A percentile compares a stretch with the other conserved stretches of the same genome.
Conservation (phyloP, 2,329 filamentous ascomycete genomes). For the Fusarium haematococcum region DNA sequence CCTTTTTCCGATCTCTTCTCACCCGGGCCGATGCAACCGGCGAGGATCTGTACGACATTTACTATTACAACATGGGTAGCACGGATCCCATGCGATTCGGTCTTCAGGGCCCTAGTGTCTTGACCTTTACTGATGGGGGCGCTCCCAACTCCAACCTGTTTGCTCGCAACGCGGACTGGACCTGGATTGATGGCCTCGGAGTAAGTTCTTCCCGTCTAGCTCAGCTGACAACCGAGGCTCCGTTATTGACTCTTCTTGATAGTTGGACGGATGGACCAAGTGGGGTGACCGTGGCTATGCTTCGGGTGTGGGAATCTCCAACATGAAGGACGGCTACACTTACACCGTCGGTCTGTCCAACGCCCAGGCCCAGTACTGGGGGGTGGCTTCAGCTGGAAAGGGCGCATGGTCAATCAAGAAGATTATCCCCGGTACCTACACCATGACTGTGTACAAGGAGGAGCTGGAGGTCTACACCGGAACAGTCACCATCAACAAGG, state of each 20-base stretch:
- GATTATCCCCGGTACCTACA: constrained; percentile 49
- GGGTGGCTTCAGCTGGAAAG: constrained; percentile 34
- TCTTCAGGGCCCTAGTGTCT: constrained; percentile 54
- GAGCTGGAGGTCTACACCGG: constrained; percentile 48
- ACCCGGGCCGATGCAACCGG: constrained; percentile 50
- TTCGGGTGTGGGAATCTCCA: constrained; percentile 48
- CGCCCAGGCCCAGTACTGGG: constrained; percentile 53
- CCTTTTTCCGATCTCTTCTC: constrained; percentile 55
- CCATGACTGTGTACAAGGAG: constrained; percentile 50
- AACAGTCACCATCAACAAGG: constrained; percentile 45
- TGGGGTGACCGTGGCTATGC: constrained; percentile 45
- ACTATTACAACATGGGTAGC: constrained; percentile 58
- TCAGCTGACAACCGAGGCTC: not conserved
- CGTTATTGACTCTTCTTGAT: not conserved
- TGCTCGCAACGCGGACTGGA: constrained; percentile 50
- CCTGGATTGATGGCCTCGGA: constrained; percentile 48
- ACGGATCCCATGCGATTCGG: constrained; percentile 56
- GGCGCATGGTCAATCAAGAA: constrained; percentile 48
- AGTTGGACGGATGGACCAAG: constrained; percentile 48
- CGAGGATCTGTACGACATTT: constrained; percentile 57
- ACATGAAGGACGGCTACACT: constrained; percentile 53
- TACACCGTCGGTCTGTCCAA: constrained; percentile 54
- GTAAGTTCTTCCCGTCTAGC: constrained; percentile 23
- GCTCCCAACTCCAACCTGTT: constrained; percentile 52
- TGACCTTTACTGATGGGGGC: constrained; percentile 53